Evolutionary conservation across 116 monocot genomes (phyloP).

Genomic region (Posidonia oceanica): DNA sequence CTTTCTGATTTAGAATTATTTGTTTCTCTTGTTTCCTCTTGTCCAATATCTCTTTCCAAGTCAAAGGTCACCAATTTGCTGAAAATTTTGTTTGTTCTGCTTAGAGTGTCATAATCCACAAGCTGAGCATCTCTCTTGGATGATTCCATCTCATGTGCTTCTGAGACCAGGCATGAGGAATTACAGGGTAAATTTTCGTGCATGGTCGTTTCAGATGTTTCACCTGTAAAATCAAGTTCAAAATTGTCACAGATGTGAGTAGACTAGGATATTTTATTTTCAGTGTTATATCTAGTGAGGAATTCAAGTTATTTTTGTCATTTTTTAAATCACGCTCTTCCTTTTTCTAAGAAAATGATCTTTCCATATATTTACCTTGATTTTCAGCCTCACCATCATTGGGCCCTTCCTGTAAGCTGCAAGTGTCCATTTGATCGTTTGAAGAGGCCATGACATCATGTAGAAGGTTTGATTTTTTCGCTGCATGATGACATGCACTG

Average conservation of each 20-base stretch:
- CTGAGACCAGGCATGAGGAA: background rate
- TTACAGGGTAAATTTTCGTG: background rate
- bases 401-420: background rate
- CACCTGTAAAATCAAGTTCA: conserved; percentile 5
- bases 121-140: background rate
- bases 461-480: background rate
- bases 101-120: background rate
- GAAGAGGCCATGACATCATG: background rate
- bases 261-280: background rate
- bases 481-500: background rate
- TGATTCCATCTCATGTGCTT: background rate
- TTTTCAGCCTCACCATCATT: background rate
- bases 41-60: background rate
- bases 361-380: background rate
- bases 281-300: background rate
- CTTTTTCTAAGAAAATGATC: background rate
- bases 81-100: background rate
- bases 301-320: background rate
- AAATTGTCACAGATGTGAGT: background rate
- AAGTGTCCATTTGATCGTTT: background rate
- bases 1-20: background rate
- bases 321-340: background rate
- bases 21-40: conserved; percentile 1
- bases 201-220: background rate
- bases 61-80: background rate